Percentiles rank a stretch among this genome's conserved stretches.
phyloP scores from a whole-genome alignment of 345 rosid genomes.

The Aethionema arabicum region DNA sequence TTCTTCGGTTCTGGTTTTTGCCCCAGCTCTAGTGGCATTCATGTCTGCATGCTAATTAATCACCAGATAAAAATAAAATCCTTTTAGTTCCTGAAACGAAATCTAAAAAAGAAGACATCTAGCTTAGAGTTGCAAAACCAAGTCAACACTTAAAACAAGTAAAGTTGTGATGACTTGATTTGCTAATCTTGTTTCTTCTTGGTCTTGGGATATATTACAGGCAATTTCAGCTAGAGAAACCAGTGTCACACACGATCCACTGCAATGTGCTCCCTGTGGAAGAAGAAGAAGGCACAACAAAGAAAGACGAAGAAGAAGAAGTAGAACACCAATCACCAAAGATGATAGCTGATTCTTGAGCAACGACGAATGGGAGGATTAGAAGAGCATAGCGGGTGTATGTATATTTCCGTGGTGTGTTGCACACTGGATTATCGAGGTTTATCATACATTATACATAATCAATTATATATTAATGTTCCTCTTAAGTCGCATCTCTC shows the following conservation, averaged over 20 bases:
- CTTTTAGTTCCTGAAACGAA: not conserved
- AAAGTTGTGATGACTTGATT: conserved; percentile 8
- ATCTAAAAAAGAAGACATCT: not conserved
- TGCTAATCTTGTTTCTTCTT: conserved; percentile 17
- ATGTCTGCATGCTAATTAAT: not conserved
- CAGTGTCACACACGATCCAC: conserved; percentile 80
- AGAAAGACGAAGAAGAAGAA: conserved; percentile 42
- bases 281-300: conserved; percentile 42
- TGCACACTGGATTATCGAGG: not conserved
- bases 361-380: conserved; percentile 20
- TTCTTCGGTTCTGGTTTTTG: too few species aligned
- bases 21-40: too few species aligned
- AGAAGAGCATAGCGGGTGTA: conserved; percentile 10
- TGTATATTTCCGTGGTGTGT: conserved; percentile 1
- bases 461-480: too few species aligned
- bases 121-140: not conserved
- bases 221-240: conserved; percentile 89
- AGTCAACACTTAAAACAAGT: not conserved
- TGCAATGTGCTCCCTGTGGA: conserved; percentile 65
- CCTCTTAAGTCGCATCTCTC: too few species aligned
- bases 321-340: conserved; percentile 39
- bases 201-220: conserved; percentile 39
- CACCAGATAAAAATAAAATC: not conserved
- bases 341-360: conserved; percentile 47
- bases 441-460: not conserved